phyloP scores from a whole-genome alignment of 2,329 filamentous ascomycete genomes.

The Xylaria sp. region DNA sequence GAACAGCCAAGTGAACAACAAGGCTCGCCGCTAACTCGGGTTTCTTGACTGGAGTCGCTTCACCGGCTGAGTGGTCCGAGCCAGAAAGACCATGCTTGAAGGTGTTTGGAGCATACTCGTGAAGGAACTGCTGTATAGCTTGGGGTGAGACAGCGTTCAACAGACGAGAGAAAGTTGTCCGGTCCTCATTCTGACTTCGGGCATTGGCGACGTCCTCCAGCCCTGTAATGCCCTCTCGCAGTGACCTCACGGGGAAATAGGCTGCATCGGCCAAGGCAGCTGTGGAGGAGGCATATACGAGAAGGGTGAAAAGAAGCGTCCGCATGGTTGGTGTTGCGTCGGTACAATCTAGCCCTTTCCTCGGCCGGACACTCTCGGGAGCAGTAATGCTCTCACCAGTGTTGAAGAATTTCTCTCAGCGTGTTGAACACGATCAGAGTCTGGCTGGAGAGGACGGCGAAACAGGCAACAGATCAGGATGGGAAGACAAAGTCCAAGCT shows the following conservation, averaged over 20 bases:
- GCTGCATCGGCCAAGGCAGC: constrained; percentile 52
- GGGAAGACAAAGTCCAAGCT: background rate
- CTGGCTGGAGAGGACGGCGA: background rate
- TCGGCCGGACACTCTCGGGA: constrained; percentile 1
- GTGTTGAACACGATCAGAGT: background rate
- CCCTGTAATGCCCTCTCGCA: constrained; percentile 37
- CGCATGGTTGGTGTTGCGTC: constrained; percentile 54
- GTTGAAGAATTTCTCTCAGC: background rate
- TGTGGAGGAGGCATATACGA: constrained; percentile 49
- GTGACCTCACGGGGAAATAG: constrained; percentile 40
- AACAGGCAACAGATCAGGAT: background rate
- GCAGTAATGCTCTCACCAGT: background rate
- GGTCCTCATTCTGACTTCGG: constrained; percentile 41
- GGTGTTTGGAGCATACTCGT: constrained; percentile 69
- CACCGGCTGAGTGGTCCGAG: constrained; percentile 71
- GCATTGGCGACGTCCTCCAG: constrained; percentile 30
- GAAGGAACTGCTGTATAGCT: constrained; percentile 73
- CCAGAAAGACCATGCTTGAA: constrained; percentile 77
- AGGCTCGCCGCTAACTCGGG: constrained; percentile 71
- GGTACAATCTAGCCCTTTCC: constrained; percentile 5
- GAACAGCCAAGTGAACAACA: constrained; percentile 72
- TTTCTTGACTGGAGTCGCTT: constrained; percentile 70
- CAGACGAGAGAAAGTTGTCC: constrained; percentile 62
- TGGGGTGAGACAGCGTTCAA: constrained; percentile 67
- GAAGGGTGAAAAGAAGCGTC: constrained; percentile 50